Evolutionary conservation across 129 eudicot genomes (phyloP).

Genomic region (Artemisia annua): DNA sequence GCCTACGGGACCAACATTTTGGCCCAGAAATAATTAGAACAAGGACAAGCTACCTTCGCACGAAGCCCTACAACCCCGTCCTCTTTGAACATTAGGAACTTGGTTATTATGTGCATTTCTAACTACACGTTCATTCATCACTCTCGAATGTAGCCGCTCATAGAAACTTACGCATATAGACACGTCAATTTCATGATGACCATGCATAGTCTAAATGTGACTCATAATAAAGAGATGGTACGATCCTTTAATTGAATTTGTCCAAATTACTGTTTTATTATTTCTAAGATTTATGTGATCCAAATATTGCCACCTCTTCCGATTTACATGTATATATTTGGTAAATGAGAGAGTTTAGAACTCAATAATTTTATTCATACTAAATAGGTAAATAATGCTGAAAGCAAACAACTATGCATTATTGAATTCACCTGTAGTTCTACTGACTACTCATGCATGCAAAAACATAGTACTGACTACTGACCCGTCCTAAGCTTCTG

Average conservation of each 20-base stretch:
- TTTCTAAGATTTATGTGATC: neutral
- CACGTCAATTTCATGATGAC: neutral
- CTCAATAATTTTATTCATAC: neutral
- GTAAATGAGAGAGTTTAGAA: constrained; percentile 5
- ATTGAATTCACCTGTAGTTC: constrained; percentile 11
- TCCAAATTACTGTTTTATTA: constrained; percentile 6
- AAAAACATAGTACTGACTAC: constrained; percentile 36
- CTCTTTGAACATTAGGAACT: neutral
- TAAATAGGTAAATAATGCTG: constrained; percentile 10
- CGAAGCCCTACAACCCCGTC: neutral
- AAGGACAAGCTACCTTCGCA: neutral
- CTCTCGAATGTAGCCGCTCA: neutral
- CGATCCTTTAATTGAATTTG: neutral
- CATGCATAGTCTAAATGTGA: neutral
- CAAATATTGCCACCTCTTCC: constrained; percentile 11
- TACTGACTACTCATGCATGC: constrained; percentile 26
- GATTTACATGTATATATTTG: neutral
- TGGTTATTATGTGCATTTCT: neutral
- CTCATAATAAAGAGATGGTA: neutral
- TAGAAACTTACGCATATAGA: neutral
- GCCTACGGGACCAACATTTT: neutral
- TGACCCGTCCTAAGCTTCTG: neutral
- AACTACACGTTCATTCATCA: neutral
- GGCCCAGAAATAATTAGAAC: neutral
- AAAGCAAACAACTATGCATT: constrained; percentile 25